A percentile compares a stretch with the other conserved stretches of the same genome.
Conservation (phyloP, 176 grass and related monocot genomes). For the Aegilops longissima region DNA sequence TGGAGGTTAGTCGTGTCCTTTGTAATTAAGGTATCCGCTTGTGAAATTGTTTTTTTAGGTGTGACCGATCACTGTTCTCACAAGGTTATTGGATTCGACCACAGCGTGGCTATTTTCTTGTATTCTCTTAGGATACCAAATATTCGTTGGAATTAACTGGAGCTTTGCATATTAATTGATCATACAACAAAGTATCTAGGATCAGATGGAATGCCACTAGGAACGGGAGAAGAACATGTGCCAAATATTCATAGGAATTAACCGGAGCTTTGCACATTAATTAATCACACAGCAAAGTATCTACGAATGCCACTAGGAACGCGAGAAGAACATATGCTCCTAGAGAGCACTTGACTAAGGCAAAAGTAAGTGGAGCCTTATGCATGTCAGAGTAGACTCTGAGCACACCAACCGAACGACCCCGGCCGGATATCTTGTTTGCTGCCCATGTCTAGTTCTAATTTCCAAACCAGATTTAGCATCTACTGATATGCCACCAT, state of each 20-base stretch:
- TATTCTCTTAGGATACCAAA: no score
- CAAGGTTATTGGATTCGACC: no score
- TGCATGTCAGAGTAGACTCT: no score
- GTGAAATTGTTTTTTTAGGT: no score
- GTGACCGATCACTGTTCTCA: no score
- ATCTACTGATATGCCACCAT: not conserved
- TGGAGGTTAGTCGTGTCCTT: no score
- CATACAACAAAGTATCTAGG: conserved; percentile 26
- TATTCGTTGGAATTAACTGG: no score
- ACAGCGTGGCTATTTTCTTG: no score
- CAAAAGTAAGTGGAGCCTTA: not conserved
- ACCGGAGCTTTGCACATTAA: conserved; percentile 22
- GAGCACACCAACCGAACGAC: not conserved
- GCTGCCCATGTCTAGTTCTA: not conserved
- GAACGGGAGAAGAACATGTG: conserved; percentile 38
- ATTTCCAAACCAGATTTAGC: not conserved
- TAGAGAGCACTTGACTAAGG: not conserved
- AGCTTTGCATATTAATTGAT: not conserved
- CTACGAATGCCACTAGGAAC: conserved; percentile 41
- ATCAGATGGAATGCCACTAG: conserved; percentile 41
- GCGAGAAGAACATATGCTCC: conserved; percentile 41
- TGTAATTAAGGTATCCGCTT: no score
- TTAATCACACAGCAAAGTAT: conserved; percentile 12
- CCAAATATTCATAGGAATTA: conserved; percentile 37
- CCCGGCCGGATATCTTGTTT: not conserved